Evolutionary conservation across 2,329 filamentous ascomycete genomes (phyloP), one percentile per base, ranked within the genome.

Genomic region (Daldinia sp.): DNA sequence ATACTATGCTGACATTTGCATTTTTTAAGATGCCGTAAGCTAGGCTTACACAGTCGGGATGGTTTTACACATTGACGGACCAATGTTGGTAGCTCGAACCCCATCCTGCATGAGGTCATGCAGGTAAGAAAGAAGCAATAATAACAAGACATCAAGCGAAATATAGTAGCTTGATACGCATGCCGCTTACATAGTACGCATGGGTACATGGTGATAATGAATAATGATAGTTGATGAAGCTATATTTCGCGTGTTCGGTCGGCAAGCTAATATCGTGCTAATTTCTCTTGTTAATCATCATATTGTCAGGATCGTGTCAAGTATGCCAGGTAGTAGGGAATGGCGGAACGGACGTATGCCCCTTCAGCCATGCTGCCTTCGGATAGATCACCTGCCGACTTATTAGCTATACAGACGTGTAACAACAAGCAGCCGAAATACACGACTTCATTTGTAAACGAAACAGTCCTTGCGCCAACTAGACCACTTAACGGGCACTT

Each of bases 121-220:
- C 64, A 67, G 56, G 64, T 68, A 63, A 67, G 66, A 64, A 61
- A 61, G 50, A 30, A 35, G 45, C n/a, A 57, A 61, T 56, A 68
- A 56, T 56, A 47, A 35, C 50, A 53, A 35, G 25, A 59, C 49
- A 21, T 32, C 49, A 61, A 58, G 37, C 58, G 59, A 56, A 19
- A 58, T 56, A 37, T 58, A 55, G 58, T 35, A 66, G 56, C 58
- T 64, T 51, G 61, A 64, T 58, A 57, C 66, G 57, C 48, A 63
- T 51, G 54, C 55, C 51, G 63, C 62, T 67, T 59, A 62, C 65
- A 63, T 41, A 50, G 35, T 55, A 49, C n/a, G n/a, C n/a, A 45
- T 56, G 37, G 37, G 49, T 56, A 10, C 5, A 43, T 21, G 8
- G 21, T 47, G 9, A 29, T 47, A n/a, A 58, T 39, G 53, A n/a